Evolutionary conservation across 1,284 basidiomycete genomes (phyloP), one percentile per base, ranked within the genome.

Genomic region (Garcileccinum viscosum): DNA sequence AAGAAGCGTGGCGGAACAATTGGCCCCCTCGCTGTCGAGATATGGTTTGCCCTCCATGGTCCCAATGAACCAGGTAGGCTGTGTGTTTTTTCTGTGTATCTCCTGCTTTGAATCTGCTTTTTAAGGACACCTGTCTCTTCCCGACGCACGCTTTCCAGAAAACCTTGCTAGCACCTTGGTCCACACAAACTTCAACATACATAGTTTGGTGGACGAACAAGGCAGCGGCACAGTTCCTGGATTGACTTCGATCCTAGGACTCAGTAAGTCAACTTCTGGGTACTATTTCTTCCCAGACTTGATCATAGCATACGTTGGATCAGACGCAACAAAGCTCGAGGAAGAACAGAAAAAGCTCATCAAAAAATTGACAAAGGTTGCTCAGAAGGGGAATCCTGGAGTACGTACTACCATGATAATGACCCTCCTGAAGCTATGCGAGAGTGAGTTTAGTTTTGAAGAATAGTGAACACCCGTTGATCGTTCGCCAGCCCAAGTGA

Each of bases 381-480:
- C 63, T 33, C 32, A 66, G 24, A 61, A 47, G 0, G 68, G 67
- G 19, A 60, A 67, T 33, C n/a, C 40, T 7, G 63, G 62, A 35
- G 75, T 74, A 14, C 76, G 75, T 40, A 72, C 70, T 1, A 70
- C 73, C 27, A 67, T 70, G n/a, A 78, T 70, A 2, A 63, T 79
- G 66, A 74, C 76, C 2, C 42, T 74, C 22, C 27, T 76, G 58
- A 66, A 66, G 15, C 35, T 76, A 22, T 73, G 71, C 62, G 64
- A 75, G 22, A 62, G 73, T 71, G 32, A 38, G 70, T 50, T 1
- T n/a, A 5, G 5, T n/a, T 37, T 58, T 15, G 19, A 64, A 11
- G 2, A 24, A 22, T 38, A 17, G 50, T 19, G 22, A 8, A 22
- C 24, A 9, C n/a, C 69, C 4, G 69, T 17, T 60, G 14, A 60